Base-by-base conservation (phyloP, 2,329 filamentous ascomycete species). In the Cladobotryum protrusum region DNA sequence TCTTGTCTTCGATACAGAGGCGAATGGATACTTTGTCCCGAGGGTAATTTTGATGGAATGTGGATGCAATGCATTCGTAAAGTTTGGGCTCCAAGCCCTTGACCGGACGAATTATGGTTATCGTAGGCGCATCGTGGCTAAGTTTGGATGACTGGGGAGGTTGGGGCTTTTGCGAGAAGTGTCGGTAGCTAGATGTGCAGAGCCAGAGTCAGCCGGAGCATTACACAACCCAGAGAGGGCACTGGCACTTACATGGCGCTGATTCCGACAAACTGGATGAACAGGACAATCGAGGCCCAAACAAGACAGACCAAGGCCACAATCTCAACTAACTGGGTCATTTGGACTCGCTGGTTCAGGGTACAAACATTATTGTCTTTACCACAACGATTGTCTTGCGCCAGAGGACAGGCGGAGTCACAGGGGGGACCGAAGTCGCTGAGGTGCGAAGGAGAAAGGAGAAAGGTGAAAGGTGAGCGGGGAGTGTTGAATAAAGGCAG, bases 91-190 rank as follows among this genome's bases (percentile, higher is more conserved):
- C 93, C 49, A 95, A 77, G 53, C 91, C 93, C 70, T 96, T 97
- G 56, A 96, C 85, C 0, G 93, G 95, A 2, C 93, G 87, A 58
- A 99, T 90, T 53, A 96, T 79, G 32, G 93, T 97, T 60, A 99
- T 78, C 70, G 89, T 84, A 14, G 91, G 92, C 3, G 89, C 74
- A 56, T 77, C 65, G 37, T 70, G 61, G 4, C 69, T 67, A 1
- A 84, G 68, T 1, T 66, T 66, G 2, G 80, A 69, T 3, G 81
- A 81, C 14, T 77, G 63, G 5, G 79, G 71, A 5, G 72, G 66
- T n/a, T 64, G 61, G 2, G 76, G 76, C 3, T 68, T 71, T 2
- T 65, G 67, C 0, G 78, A 79, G 63, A 79, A 81, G 58, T 75
- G 65, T 39, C 72, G 74, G 58, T 79, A 78, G 54, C 82, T 72